phyloP scores from a whole-genome alignment of 1,284 basidiomycete genomes.

The Termitomyces sp. region DNA sequence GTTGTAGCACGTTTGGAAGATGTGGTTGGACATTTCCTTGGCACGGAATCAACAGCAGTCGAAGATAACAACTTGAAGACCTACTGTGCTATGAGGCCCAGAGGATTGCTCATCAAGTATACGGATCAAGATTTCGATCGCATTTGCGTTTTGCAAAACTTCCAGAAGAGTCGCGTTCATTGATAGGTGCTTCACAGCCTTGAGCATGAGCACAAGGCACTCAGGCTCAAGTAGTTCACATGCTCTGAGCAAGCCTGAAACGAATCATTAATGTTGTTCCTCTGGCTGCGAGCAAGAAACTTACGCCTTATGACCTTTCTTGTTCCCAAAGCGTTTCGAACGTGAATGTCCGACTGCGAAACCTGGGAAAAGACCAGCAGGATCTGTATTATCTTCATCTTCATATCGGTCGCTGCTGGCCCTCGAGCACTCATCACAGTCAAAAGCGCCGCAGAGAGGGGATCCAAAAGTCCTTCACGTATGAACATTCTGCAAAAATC shows the following conservation, averaged over 20 bases:
- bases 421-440: conserved; percentile 80
- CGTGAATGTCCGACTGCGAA: conserved; percentile 89
- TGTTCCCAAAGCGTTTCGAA: conserved; percentile 86
- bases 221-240: conserved; percentile 81
- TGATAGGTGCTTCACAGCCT: conserved; percentile 93
- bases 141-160: conserved; percentile 93
- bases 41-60: conserved; percentile 2
- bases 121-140: conserved; percentile 84
- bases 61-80: neutral
- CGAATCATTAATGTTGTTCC: conserved; percentile 2
- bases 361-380: conserved; percentile 93
- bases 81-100: conserved; percentile 77
- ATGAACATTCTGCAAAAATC: conserved; percentile 99
- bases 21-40: conserved; percentile 90
- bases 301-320: conserved; percentile 85
- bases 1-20: conserved; percentile 94
- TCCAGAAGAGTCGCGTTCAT: conserved; percentile 90
- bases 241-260: conserved; percentile 73
- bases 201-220: conserved; percentile 84
- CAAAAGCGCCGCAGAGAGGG: conserved; percentile 83
- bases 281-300: conserved; percentile 25
- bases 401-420: conserved; percentile 67
- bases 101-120: conserved; percentile 80
- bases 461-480: conserved; percentile 89
- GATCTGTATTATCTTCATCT: conserved; percentile 86